Evolutionary conservation across 2,329 filamentous ascomycete species (phyloP), one percentile per base, ranked within the genome.

Genomic region (Myriangium duriaei): DNA sequence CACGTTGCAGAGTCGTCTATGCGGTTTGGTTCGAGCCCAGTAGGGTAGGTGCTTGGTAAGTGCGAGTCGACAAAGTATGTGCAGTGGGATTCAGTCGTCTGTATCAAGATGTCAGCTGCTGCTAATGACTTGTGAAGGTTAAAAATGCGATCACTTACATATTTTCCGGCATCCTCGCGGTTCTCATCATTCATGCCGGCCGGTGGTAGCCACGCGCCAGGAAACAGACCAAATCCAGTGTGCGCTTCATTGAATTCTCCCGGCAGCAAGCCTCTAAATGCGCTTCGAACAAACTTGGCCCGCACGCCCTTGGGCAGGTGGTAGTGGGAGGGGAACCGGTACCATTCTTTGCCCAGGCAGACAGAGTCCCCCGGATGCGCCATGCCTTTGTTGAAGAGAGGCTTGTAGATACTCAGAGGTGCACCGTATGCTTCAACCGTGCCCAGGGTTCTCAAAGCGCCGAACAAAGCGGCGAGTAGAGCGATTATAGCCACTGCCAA

Each of bases 261-360:
- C 0, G 91, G 91, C 4, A 98, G 65, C 12, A 98, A 66, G 2
- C 91, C 91, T 6, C 72, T 72, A 58, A 98, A 98, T 47, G 91
- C 85, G 49, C 84, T 93, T 47, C 81, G 83, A 49, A 98, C 67
- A 52, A 95, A 98, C 49, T 91, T 94, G 49, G 83, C 81, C 46
- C 74, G 79, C 65, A 91, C 82, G 34, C 75, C 72, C n/a, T 77
- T 67, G 0, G 91, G 88, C 3, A 98, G 67, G 55, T 91, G 86
- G 63, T 86, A 96, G 0, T 87, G 92, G 1, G 82, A 88, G 1
- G 91, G 88, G 55, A 95, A 96, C 24, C 91, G 82, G 58, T 98
- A 95, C 91, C 91, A 98, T 56, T 98, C 91, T 56, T 96, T 98
- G 17, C 84, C 86, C 28, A 94, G 73, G 57, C 91, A 98, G 2